These are phyloP conservation scores for Meyerozyma smithsonii DNA, from an alignment of 1,139 yeast genomes.

Conservation along the genomic window DNA sequence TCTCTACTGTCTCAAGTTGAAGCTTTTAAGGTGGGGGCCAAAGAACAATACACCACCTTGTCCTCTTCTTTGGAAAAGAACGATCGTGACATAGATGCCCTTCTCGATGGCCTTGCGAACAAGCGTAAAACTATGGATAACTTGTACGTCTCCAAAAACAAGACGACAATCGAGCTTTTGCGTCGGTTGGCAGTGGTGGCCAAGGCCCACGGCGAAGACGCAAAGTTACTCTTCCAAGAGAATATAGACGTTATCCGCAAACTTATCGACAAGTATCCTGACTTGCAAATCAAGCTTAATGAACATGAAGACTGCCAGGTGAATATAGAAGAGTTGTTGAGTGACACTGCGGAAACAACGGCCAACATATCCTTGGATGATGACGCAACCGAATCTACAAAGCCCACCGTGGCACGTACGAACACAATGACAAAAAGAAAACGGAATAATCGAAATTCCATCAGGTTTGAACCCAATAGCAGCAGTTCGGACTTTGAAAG, in stretches of 20 bases:
- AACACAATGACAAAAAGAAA: conserved; percentile 25
- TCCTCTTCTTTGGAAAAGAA: conserved; percentile 26
- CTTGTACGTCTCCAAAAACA: conserved; percentile 44
- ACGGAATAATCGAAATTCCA: conserved; percentile 30
- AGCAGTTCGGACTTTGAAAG: conserved; percentile 17
- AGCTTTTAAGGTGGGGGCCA: conserved; percentile 32
- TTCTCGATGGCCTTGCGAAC: conserved; percentile 38
- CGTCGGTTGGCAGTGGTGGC: conserved; percentile 41
- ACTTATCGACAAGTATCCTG: conserved; percentile 34
- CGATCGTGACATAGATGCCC: conserved; percentile 43
- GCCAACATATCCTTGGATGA: conserved; percentile 34
- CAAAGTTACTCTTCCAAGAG: conserved; percentile 22
- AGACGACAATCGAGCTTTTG: conserved; percentile 41
- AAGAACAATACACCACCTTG: conserved; percentile 25
- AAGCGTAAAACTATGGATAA: conserved; percentile 41
- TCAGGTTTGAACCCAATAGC: conserved; percentile 23
- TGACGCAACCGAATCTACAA: conserved; percentile 14
- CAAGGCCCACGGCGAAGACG: conserved; percentile 46
- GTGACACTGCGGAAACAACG: conserved; percentile 31
- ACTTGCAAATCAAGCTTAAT: conserved; percentile 26
- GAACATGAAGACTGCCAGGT: conserved; percentile 26
- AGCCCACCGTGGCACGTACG: conserved; percentile 17
- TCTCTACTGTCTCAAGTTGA: conserved; percentile 28
- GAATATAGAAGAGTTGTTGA: conserved; percentile 31
- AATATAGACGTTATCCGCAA: conserved; percentile 26